phyloP scores from a whole-genome alignment of 2,329 filamentous ascomycete genomes.

The Parascedosporium putredinis region DNA sequence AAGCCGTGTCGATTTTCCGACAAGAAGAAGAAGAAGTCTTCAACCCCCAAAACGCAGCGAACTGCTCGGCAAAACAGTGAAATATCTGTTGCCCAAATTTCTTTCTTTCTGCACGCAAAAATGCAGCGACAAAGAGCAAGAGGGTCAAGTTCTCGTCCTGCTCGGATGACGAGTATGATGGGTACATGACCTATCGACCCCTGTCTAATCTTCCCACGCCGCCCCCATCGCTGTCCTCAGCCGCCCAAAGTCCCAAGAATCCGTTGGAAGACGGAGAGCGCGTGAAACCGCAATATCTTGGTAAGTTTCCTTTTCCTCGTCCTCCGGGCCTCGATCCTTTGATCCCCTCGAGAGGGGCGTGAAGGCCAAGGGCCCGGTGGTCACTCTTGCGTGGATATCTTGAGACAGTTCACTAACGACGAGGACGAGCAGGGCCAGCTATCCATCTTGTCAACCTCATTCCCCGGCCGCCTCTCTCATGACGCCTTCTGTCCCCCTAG shows the following conservation, averaged over 20 bases:
- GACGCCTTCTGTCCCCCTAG: slow-evolving; percentile 44
- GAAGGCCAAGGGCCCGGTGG: not conserved
- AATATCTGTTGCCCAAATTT: not conserved
- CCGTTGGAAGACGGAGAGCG: slow-evolving; percentile 30
- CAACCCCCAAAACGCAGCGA: not conserved
- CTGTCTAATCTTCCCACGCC: slow-evolving; percentile 59
- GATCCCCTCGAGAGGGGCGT: too few relatives aligned
- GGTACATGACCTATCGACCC: slow-evolving; percentile 55
- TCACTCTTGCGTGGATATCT: not conserved
- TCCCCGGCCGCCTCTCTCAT: slow-evolving; percentile 52
- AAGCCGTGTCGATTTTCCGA: not conserved
- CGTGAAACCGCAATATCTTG: slow-evolving; percentile 27
- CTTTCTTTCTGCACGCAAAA: slow-evolving; percentile 2
- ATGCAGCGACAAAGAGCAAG: slow-evolving; percentile 6
- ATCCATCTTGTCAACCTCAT: slow-evolving; percentile 58
- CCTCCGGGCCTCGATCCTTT: too few relatives aligned
- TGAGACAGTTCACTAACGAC: slow-evolving; percentile 6
- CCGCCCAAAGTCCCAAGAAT: slow-evolving; percentile 13
- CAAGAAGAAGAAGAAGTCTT: not conserved
- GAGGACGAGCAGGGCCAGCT: slow-evolving; percentile 41
- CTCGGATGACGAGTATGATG: slow-evolving; percentile 34
- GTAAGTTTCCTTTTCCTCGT: too few relatives aligned
- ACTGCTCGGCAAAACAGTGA: not conserved
- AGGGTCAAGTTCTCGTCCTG: slow-evolving; percentile 3
- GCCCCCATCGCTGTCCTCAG: slow-evolving; percentile 43